Evolutionary conservation across 805 yeast genomes (phyloP).

Genomic region (Debaryomyces tyrocola): DNA sequence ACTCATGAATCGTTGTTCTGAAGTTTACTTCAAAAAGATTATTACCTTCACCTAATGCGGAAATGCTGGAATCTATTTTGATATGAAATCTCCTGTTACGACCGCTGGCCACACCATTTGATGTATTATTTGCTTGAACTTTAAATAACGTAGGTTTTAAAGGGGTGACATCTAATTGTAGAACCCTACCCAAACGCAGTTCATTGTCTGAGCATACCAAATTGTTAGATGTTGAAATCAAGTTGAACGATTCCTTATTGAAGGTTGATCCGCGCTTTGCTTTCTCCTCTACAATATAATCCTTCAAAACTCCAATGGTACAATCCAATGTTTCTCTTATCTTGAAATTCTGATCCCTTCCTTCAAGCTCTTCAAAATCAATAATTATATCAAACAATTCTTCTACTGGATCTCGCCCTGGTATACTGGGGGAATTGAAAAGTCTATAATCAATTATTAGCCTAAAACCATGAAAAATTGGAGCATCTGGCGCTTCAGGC

Average conservation of each 20-base stretch:
- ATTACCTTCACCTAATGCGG: slow-evolving; percentile 13
- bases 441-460: slow-evolving; percentile 26
- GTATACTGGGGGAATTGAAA: slow-evolving; percentile 16
- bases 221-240: slow-evolving; percentile 9
- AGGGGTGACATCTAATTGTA: slow-evolving; percentile 30
- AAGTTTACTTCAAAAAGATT: slow-evolving; percentile 21
- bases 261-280: slow-evolving; percentile 8
- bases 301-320: slow-evolving; percentile 18
- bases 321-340: slow-evolving; percentile 20
- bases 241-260: slow-evolving; percentile 10
- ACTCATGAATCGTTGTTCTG: slow-evolving; percentile 17
- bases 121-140: not conserved
- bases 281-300: slow-evolving; percentile 14
- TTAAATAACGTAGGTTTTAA: slow-evolving; percentile 12
- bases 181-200: slow-evolving; percentile 8
- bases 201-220: slow-evolving; percentile 6
- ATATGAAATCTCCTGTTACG: slow-evolving; percentile 13
- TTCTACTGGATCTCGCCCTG: slow-evolving; percentile 23
- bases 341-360: slow-evolving; percentile 7
- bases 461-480: slow-evolving; percentile 4
- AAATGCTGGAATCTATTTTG: slow-evolving; percentile 14
- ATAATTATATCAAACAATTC: slow-evolving; percentile 22
- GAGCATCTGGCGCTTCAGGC: slow-evolving; percentile 2
- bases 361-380: slow-evolving; percentile 12
- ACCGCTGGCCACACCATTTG: not conserved